These are phyloP conservation scores for Spergularia bocconei DNA, from an alignment of 148 eudicot genomes.

Conservation along the genomic window DNA sequence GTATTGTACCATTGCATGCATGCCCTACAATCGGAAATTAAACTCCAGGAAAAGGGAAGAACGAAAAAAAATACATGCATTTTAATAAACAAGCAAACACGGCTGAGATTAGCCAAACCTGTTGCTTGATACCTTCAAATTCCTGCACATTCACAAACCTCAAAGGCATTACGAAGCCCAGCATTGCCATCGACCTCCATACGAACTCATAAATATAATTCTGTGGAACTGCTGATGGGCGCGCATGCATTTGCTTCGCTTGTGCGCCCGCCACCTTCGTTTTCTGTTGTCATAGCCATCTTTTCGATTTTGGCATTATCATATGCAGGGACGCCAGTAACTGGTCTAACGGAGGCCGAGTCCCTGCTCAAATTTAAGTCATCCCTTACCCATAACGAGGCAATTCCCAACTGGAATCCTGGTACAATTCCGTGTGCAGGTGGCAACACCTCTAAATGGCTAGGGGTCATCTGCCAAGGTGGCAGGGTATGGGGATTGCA, in stretches of 20 bases:
- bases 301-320: constrained; percentile 17
- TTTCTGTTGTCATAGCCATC: constrained; percentile 14
- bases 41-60: not conserved
- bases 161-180: not conserved
- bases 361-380: constrained; percentile 57
- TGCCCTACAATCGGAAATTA: not conserved
- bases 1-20: constrained; percentile 22
- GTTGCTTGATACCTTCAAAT: not conserved
- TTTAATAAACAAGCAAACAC: constrained; percentile 3
- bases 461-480: constrained; percentile 47
- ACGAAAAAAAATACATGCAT: not conserved
- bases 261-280: constrained; percentile 48
- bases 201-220: constrained; percentile 4
- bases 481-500: constrained; percentile 69
- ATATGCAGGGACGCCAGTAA: constrained; percentile 7
- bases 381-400: constrained; percentile 33
- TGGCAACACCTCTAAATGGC: constrained; percentile 46
- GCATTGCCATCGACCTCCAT: not conserved
- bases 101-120: not conserved
- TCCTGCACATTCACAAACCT: not conserved
- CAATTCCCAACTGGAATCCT: constrained; percentile 54
- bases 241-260: constrained; percentile 45
- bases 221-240: constrained; percentile 42
- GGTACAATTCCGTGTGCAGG: constrained; percentile 44
- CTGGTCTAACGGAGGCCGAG: constrained; percentile 24